Evolutionary conservation across 176 grass and related monocot species (phyloP), one percentile per base, ranked within the genome.

Genomic region (Carex pumila): DNA sequence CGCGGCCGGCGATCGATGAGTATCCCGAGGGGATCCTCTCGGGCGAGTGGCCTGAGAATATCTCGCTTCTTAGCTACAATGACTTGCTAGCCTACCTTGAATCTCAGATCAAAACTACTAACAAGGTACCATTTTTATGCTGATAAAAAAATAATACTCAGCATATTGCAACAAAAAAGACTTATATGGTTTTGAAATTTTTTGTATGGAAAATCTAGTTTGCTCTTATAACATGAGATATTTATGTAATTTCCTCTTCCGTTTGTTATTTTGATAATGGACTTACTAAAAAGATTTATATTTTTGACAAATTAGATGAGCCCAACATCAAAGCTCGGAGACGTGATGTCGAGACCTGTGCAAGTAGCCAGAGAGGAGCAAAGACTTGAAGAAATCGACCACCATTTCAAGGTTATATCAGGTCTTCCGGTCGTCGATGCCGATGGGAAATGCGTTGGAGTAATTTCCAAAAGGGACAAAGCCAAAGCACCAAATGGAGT

Each of bases 61-160:
- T 89, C 83, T 95, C 89, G 19, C 83, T 92, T 13, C 82, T 95
- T 80, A 89, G 82, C 88, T 92, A 92, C 85, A 79, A 81, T 52
- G 92, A 94, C 65, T 84, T 92, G 62, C 64, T 87, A 62, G 92
- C 88, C n/a, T 94, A 94, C 85, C 88, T 97, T 37, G 94, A 94
- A 76, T 86, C 85, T n/a, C 90, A 94, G 80, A 92, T 97, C 85
- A 45, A 88, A 68, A 87, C 77, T 55, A 75, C 88, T 1, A 65
- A 85, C 29, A 56, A 94, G 85, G 89, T 94, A 29, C 3, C 45
- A 6, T 37, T 49, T 30, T 79, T 50, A 12, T 49, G 47, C 9
- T 49, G 47, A 49, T 49, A 11, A 49, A 49, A 49, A 49, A 49
- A 2, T 11, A 49, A 49, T 8, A 45, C 10, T 49, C 47, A 49